These are phyloP conservation scores for Psilocybe cyanescens DNA, from an alignment of 768 basidiomycete species.

Conservation along the genomic window DNA sequence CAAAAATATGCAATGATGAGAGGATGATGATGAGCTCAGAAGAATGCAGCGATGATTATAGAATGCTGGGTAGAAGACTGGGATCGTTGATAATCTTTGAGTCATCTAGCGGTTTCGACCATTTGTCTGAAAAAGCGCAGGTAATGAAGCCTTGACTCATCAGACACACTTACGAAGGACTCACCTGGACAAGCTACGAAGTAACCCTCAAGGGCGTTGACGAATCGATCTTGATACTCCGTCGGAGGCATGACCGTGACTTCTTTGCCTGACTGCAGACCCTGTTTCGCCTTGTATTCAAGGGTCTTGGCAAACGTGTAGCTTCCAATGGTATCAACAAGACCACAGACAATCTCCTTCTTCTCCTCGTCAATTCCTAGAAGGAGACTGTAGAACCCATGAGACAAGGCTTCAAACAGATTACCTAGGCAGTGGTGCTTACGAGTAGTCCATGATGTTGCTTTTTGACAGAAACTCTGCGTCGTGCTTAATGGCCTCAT, in stretches of 20 bases:
- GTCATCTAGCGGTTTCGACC: slow-evolving; percentile 50
- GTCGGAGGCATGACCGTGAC: slow-evolving; percentile 81
- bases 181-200: slow-evolving; percentile 78
- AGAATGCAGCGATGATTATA: slow-evolving; percentile 25
- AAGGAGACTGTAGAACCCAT: slow-evolving; percentile 51
- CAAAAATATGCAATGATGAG: background rate
- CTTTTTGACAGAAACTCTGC: slow-evolving; percentile 74
- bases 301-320: slow-evolving; percentile 87
- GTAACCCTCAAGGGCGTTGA: slow-evolving; percentile 72
- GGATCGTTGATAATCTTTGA: slow-evolving; percentile 41
- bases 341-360: slow-evolving; percentile 74
- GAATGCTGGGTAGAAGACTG: slow-evolving; percentile 44
- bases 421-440: slow-evolving; percentile 28
- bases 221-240: slow-evolving; percentile 81
- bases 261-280: slow-evolving; percentile 67
- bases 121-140: slow-evolving; percentile 40
- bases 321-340: slow-evolving; percentile 87
- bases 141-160: background rate
- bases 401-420: background rate
- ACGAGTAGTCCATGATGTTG: slow-evolving; percentile 91
- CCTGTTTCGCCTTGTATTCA: slow-evolving; percentile 86
- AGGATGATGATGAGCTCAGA: background rate
- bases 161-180: slow-evolving; percentile 7
- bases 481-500: slow-evolving; percentile 69
- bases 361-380: slow-evolving; percentile 71